Evolutionary conservation across 164 flowering plant genomes (phyloP).

Genomic region (Nymphaea colorata): DNA sequence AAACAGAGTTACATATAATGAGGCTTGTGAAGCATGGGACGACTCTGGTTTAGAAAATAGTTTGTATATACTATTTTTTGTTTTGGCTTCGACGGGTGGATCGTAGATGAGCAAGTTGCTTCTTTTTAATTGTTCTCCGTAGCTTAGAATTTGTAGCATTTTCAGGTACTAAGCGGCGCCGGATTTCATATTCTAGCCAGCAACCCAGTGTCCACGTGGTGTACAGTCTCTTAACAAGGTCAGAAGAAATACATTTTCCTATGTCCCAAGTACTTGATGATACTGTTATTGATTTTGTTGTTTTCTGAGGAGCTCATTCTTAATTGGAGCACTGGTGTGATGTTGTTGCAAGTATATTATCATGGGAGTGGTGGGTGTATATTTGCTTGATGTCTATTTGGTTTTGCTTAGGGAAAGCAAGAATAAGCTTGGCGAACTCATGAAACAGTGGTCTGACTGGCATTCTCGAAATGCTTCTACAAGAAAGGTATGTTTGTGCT

Average conservation of each 20-base stretch:
- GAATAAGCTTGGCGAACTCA: constrained; percentile 61
- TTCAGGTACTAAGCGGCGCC: constrained; percentile 64
- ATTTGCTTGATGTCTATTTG: too few species aligned
- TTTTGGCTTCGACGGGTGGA: too few species aligned
- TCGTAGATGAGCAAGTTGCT: too few species aligned
- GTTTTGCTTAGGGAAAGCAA: constrained; percentile 52
- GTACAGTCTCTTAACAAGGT: constrained; percentile 70
- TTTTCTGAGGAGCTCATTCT: background rate
- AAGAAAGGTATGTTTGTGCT: constrained; percentile 26
- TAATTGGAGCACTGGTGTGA: background rate
- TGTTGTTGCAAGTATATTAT: too few species aligned
- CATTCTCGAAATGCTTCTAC: constrained; percentile 41
- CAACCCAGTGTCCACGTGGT: constrained; percentile 60
- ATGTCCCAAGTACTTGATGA: background rate
- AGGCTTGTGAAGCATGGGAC: too few species aligned
- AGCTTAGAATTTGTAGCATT: background rate
- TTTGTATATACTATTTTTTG: too few species aligned
- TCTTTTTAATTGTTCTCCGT: too few species aligned
- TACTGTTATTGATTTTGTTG: background rate
- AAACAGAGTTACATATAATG: too few species aligned
- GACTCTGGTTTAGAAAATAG: too few species aligned
- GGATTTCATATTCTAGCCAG: constrained; percentile 36
- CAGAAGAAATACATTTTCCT: constrained; percentile 9
- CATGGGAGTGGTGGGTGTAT: too few species aligned
- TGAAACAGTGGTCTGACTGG: constrained; percentile 91